Evolutionary conservation across 1,284 basidiomycete species (phyloP).

Genomic region (Pterulicium gracile): DNA sequence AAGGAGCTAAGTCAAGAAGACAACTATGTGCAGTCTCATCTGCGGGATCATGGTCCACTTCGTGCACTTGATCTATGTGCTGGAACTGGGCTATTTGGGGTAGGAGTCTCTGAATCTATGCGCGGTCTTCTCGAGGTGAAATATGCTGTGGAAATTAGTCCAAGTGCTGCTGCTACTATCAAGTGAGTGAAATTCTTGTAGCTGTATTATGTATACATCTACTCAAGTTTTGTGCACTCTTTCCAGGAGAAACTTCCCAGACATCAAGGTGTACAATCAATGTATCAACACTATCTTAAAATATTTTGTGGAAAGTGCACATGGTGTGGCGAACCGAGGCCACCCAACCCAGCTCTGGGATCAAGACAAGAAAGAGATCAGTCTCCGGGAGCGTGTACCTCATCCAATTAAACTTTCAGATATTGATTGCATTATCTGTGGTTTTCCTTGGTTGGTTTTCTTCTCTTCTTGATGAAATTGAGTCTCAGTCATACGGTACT

Average conservation of each 20-base stretch:
- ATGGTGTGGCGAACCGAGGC: slow-evolving; percentile 24
- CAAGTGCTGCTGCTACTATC: slow-evolving; percentile 57
- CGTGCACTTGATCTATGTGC: slow-evolving; percentile 52
- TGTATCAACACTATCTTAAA: slow-evolving; percentile 51
- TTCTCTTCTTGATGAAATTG: slow-evolving; percentile 4
- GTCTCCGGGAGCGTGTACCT: slow-evolving; percentile 23
- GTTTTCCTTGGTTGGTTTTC: slow-evolving; percentile 58
- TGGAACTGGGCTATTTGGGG: slow-evolving; percentile 53
- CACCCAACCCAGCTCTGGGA: slow-evolving; percentile 27
- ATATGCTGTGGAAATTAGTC: slow-evolving; percentile 57
- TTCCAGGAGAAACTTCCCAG: slow-evolving; percentile 24
- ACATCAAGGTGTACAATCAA: slow-evolving; percentile 37
- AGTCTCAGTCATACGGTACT: neutral
- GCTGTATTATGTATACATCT: neutral
- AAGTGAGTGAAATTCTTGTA: slow-evolving; percentile 26
- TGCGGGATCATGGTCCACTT: slow-evolving; percentile 22
- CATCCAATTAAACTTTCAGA: slow-evolving; percentile 36
- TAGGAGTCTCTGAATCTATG: slow-evolving; percentile 36
- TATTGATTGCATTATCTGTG: slow-evolving; percentile 51
- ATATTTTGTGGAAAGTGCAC: slow-evolving; percentile 38
- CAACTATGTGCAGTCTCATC: no score
- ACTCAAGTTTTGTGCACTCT: neutral
- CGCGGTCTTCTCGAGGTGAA: slow-evolving; percentile 42
- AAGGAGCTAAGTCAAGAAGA: no score
- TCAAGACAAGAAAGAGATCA: slow-evolving; percentile 14